Conservation (phyloP, 2,329 filamentous ascomycete species). For the Achaetomium macrosporum region DNA sequence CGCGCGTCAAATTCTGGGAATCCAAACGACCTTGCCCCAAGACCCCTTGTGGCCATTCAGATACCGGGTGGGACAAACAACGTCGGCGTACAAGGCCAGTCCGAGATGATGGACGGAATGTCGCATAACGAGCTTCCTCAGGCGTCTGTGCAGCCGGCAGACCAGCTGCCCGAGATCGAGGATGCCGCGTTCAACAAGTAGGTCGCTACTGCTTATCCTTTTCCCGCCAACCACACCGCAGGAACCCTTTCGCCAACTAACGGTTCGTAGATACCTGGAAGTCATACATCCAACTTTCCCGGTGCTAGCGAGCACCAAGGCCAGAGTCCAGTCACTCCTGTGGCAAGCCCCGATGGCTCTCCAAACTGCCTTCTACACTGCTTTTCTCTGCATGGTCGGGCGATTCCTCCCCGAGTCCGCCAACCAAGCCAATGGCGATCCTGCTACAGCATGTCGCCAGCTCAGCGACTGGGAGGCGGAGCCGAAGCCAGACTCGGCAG, state of each 20-base stretch:
- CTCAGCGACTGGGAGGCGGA: conserved; percentile 48
- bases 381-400: conserved; percentile 54
- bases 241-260: background rate
- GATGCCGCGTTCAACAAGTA: conserved; percentile 43
- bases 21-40: conserved; percentile 39
- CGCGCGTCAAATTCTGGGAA: conserved; percentile 31
- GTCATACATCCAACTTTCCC: conserved; percentile 63
- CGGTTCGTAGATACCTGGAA: conserved; percentile 49
- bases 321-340: conserved; percentile 50
- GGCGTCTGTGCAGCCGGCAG: conserved; percentile 30
- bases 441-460: conserved; percentile 41
- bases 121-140: conserved; percentile 19
- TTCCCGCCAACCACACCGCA: background rate
- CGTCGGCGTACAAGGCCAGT: conserved; percentile 12
- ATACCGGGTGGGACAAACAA: conserved; percentile 2
- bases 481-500: conserved; percentile 32
- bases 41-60: conserved; percentile 32
- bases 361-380: conserved; percentile 58
- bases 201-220: conserved; percentile 18
- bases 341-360: conserved; percentile 50
- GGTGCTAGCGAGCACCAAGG: conserved; percentile 54
- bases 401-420: conserved; percentile 39
- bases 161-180: conserved; percentile 34
- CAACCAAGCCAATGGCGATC: conserved; percentile 34
- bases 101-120: conserved; percentile 32